Evolutionary conservation across 306 rosid genomes (phyloP).

Genomic region (Carpinus viminea): DNA sequence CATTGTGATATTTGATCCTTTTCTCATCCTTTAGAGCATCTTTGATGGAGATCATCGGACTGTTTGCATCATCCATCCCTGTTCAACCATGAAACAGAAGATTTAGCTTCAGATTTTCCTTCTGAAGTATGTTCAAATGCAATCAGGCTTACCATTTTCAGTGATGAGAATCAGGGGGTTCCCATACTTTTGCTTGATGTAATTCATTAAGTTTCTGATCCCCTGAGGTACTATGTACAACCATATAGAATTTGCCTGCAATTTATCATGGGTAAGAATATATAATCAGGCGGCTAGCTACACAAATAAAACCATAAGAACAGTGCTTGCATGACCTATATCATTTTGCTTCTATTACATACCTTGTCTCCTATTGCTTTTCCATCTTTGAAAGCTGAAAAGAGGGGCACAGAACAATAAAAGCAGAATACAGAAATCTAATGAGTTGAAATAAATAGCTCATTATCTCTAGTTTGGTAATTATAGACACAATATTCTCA

Average conservation of each 20-base stretch:
- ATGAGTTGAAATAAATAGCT: neutral
- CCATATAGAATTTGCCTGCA: conserved; percentile 84
- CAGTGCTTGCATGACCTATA: neutral
- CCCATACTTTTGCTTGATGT: conserved; percentile 69
- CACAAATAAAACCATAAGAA: neutral
- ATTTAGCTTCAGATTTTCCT: neutral
- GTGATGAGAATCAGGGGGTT: conserved; percentile 81
- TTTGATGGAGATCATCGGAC: conserved; percentile 37
- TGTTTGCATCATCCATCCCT: conserved; percentile 93
- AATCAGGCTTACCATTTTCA: conserved; percentile 69
- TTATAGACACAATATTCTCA: neutral
- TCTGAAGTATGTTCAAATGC: neutral
- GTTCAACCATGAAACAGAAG: neutral
- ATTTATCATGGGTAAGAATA: neutral
- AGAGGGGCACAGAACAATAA: neutral
- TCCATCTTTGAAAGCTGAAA: conserved; percentile 72
- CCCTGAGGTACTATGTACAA: conserved; percentile 79
- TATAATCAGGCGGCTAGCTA: neutral
- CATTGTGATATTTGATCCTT: conserved; percentile 69
- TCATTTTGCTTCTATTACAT: conserved; percentile 6
- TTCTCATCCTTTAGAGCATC: conserved; percentile 79
- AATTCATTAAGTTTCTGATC: conserved; percentile 67
- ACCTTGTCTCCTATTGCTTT: conserved; percentile 74
- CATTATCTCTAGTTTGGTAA: neutral
- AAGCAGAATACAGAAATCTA: neutral